Base-by-base conservation (phyloP, 2,329 filamentous ascomycete genomes). In the Scytalidium sp. region DNA sequence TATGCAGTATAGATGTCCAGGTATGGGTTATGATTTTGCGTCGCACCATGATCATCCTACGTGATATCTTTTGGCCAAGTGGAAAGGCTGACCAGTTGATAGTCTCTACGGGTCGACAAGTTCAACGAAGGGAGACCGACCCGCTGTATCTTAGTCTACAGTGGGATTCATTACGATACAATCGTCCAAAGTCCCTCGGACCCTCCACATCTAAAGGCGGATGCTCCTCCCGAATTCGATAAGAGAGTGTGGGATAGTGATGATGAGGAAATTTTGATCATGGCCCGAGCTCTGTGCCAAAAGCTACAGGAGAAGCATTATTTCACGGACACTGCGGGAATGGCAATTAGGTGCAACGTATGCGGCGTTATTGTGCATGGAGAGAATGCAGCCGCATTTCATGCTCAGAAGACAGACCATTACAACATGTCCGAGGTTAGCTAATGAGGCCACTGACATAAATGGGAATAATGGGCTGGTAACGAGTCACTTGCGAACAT, bases 141-240 rank as follows among this genome's bases (percentile, higher is more conserved):
- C 39, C 79, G 90, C 6, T 92, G 89, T 62, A 83, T 96, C 21
- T 74, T 97, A 20, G 85, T 96, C 0, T 97, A 96, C 69, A 93
- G 88, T 0, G 91, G 91, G 2, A 94, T 97, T 45, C 92, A 97
- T 67, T 97, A 97, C 70, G 93, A 97, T 68, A 86, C 89, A 6
- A 85, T 97, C 52, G 90, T 88, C 1, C 82, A 96, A 56, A 85
- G 83, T 17, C 82, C 79, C 36, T 83, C 75, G 19, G 79, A 76
- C 55, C 77, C 70, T 56, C 82, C 80, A 3, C 75, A 76, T 58
- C 76, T 73, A 41, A 76, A 73, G 50, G 71, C 81, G 5, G 74
- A 79, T 43, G 72, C 81, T 10, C 81, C 85, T 7, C 82, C 89
- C 0, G 88, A 94, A 21, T 81, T 85, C 55, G 93, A 97, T 64